Evolutionary conservation across 495 filamentous ascomycete genomes (phyloP).

Genomic region (Rostrohypoxylon terebratum): DNA sequence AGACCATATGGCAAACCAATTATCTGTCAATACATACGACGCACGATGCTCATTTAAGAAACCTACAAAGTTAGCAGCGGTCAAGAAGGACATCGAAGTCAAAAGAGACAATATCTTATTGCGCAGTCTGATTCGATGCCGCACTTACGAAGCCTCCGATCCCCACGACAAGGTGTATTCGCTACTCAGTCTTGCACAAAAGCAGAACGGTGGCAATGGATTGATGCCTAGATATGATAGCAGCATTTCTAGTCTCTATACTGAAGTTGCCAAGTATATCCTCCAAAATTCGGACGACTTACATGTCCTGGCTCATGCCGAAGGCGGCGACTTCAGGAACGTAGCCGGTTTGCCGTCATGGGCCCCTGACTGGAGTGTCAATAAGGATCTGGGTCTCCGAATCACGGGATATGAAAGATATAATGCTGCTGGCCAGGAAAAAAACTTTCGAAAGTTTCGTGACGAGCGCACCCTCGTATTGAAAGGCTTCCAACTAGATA

Average conservation of each 20-base stretch:
- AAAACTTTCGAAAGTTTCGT: constrained; percentile 24
- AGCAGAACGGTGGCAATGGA: neutral
- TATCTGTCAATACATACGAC: constrained; percentile 24
- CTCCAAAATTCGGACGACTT: constrained; percentile 16
- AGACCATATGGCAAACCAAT: constrained; percentile 12
- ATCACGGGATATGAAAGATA: constrained; percentile 40
- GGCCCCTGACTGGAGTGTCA: constrained; percentile 41
- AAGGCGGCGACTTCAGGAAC: constrained; percentile 22
- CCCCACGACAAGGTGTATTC: constrained; percentile 40
- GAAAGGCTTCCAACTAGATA: constrained; percentile 35
- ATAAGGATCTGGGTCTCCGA: constrained; percentile 33
- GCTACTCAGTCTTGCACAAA: constrained; percentile 23
- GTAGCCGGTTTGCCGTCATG: constrained; percentile 23
- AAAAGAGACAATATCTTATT: constrained; percentile 13
- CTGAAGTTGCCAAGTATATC: constrained; percentile 27
- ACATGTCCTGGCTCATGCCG: constrained; percentile 38
- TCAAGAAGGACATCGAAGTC: constrained; percentile 12
- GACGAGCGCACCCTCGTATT: neutral
- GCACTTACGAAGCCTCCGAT: constrained; percentile 33
- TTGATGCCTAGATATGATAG: constrained; percentile 25
- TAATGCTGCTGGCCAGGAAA: constrained; percentile 26
- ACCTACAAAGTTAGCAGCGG: constrained; percentile 28
- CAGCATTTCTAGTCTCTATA: constrained; percentile 27
- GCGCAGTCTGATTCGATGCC: constrained; percentile 37
- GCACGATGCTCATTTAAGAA: constrained; percentile 35